Conservation (phyloP, 2,329 filamentous ascomycete genomes). For the Pseudocercospora fuligena region DNA sequence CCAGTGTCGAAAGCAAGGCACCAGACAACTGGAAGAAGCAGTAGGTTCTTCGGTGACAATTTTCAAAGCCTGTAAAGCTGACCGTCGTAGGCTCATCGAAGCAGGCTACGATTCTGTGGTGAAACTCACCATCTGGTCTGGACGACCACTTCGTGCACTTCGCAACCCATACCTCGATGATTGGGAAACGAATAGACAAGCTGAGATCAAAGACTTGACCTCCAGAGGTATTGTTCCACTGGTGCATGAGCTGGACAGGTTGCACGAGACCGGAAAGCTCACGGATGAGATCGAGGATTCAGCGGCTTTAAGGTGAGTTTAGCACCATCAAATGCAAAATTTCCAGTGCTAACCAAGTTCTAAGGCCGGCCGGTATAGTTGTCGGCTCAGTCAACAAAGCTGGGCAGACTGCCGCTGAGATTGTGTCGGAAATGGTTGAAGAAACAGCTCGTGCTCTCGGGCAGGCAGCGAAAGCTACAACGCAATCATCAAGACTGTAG, state of each 20-base stretch:
- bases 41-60: not conserved
- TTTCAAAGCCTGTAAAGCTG: not conserved
- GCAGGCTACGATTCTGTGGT: slow-evolving; percentile 92
- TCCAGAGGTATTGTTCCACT: slow-evolving; percentile 87
- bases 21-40: slow-evolving; percentile 26
- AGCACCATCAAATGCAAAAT: slow-evolving; percentile 41
- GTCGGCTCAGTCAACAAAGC: slow-evolving; percentile 28
- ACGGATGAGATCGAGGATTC: slow-evolving; percentile 31
- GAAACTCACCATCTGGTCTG: slow-evolving; percentile 96
- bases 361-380: slow-evolving; percentile 25
- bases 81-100: slow-evolving; percentile 73
- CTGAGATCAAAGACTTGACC: slow-evolving; percentile 90
- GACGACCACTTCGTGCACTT: slow-evolving; percentile 86
- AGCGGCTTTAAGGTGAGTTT: slow-evolving; percentile 49
- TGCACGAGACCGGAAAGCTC: slow-evolving; percentile 47
- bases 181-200: slow-evolving; percentile 88
- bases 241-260: slow-evolving; percentile 86
- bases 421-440: slow-evolving; percentile 26
- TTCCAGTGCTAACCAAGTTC: not conserved
- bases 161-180: slow-evolving; percentile 90
- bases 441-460: slow-evolving; percentile 13
- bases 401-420: slow-evolving; percentile 27
- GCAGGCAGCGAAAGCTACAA: slow-evolving; percentile 1
- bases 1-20: slow-evolving; percentile 62
- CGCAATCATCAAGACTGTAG: not conserved